A percentile compares a stretch with the other conserved stretches of the same genome.
phyloP scores from a whole-genome alignment of 768 basidiomycete species.

The Phallus indusiatus region DNA sequence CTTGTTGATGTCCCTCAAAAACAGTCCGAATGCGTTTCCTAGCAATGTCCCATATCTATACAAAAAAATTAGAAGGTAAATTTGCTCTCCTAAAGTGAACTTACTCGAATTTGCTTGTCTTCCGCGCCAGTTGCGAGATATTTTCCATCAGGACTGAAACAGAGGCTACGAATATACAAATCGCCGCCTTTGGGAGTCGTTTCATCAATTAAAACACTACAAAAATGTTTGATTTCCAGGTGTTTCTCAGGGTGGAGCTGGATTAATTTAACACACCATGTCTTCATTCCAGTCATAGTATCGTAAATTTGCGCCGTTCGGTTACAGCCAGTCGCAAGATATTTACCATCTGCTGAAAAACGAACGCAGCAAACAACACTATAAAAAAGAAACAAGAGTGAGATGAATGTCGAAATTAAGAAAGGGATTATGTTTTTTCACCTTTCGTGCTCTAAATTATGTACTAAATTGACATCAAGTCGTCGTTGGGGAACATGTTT shows the following conservation, averaged over 20 bases:
- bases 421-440: conserved; percentile 17
- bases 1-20: conserved; percentile 85
- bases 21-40: conserved; percentile 69
- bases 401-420: neutral
- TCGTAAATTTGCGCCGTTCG: conserved; percentile 93
- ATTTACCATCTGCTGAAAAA: conserved; percentile 91
- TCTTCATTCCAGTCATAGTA: conserved; percentile 75
- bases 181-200: conserved; percentile 65
- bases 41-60: conserved; percentile 85
- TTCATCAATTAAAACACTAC: conserved; percentile 71
- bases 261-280: conserved; percentile 46
- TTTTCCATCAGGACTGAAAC: conserved; percentile 67
- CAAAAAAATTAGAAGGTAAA: too few species aligned
- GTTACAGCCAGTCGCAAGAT: conserved; percentile 93
- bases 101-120: conserved; percentile 83
- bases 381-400: neutral
- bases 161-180: conserved; percentile 82
- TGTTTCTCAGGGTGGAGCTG: neutral
- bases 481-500: conserved; percentile 60
- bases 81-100: conserved; percentile 13
- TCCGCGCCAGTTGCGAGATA: conserved; percentile 76
- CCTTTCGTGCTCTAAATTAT: conserved; percentile 90
- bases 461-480: conserved; percentile 71
- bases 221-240: neutral
- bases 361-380: conserved; percentile 86